A percentile compares a stretch with the other conserved stretches of the same genome.
phyloP scores from a whole-genome alignment of 192 early-diverging fungal species.

The Anaeromyces robustus region DNA sequence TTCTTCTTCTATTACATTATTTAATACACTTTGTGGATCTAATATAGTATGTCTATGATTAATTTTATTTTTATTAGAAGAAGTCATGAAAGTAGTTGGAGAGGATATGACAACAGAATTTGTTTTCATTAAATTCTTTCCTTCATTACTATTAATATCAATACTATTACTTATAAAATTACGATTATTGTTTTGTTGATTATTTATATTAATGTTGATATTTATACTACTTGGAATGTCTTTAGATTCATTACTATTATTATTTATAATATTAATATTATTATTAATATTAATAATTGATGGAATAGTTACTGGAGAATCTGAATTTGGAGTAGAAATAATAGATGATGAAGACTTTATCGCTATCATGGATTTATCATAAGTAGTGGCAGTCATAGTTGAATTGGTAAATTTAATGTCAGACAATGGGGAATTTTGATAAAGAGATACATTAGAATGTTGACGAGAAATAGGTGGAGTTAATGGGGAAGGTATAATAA shows the following conservation, averaged over 20 bases:
- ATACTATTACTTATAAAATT: background rate
- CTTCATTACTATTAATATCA: background rate
- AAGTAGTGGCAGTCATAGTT: no score
- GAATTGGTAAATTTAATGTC: background rate
- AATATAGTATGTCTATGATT: background rate
- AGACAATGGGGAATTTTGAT: background rate
- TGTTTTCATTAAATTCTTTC: background rate
- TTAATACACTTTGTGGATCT: background rate
- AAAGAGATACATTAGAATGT: background rate
- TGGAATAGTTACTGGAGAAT: background rate
- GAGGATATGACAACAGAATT: background rate
- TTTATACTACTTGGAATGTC: background rate
- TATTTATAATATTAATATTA: background rate
- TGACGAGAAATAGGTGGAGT: background rate
- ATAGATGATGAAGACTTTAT: background rate
- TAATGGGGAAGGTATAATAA: background rate
- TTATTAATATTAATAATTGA: background rate
- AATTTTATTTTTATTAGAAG: background rate
- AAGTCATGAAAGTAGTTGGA: background rate
- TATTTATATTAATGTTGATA: background rate
- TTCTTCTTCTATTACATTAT: background rate
- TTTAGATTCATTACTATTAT: background rate
- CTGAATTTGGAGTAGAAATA: background rate
- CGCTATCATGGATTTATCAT: background rate
- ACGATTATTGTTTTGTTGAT: background rate